phyloP scores from a whole-genome alignment of 148 eudicot genomes.

The Persicaria maculosa region DNA sequence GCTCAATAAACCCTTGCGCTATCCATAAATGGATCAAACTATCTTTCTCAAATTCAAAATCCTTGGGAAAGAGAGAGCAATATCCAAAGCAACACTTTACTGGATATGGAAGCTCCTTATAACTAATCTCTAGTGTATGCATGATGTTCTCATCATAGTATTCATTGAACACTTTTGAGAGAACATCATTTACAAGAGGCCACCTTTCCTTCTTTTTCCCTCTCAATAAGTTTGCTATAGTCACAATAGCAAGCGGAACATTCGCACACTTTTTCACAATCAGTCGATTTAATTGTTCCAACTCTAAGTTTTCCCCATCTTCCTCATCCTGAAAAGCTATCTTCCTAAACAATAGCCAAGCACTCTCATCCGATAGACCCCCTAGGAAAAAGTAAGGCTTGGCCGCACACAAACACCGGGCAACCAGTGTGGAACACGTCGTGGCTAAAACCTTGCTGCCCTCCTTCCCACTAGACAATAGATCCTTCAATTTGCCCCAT shows the following conservation, averaged over 20 bases:
- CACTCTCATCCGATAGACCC: slow-evolving; percentile 17
- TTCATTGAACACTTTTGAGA: neutral
- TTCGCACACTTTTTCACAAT: slow-evolving; percentile 19
- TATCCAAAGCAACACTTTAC: slow-evolving; percentile 18
- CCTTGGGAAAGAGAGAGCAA: slow-evolving; percentile 21
- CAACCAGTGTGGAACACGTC: slow-evolving; percentile 20
- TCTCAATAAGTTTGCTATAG: slow-evolving; percentile 26
- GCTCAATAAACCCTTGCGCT: slow-evolving; percentile 19
- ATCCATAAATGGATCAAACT: slow-evolving; percentile 17
- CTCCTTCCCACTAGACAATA: neutral
- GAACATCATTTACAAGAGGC: slow-evolving; percentile 19
- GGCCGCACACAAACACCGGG: neutral
- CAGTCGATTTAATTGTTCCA: neutral
- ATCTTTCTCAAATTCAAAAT: slow-evolving; percentile 15
- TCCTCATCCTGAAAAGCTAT: slow-evolving; percentile 14
- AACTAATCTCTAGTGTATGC: slow-evolving; percentile 29
- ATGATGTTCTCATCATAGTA: slow-evolving; percentile 17
- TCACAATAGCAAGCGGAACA: slow-evolving; percentile 24
- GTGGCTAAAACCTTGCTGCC: slow-evolving; percentile 32
- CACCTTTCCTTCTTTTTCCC: slow-evolving; percentile 20
- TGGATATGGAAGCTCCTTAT: slow-evolving; percentile 14
- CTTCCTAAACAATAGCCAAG: slow-evolving; percentile 23
- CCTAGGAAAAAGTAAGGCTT: neutral
- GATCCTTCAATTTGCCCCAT: slow-evolving; percentile 16
- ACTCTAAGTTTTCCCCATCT: neutral